Base-by-base conservation (phyloP, 140 eudicot species). In the Ambrosia hybrid region DNA sequence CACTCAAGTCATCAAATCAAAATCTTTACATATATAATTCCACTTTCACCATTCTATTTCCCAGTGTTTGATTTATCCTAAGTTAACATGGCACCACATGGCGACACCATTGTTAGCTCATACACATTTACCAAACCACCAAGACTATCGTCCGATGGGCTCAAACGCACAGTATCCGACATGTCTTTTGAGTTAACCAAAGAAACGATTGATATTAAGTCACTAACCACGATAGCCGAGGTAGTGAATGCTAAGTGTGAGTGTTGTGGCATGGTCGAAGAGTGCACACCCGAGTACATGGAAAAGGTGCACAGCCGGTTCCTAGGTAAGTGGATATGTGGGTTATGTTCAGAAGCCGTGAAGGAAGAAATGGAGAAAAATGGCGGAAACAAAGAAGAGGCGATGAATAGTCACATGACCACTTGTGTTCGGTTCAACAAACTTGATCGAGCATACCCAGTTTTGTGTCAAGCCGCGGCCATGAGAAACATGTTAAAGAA, bases 231-330 rank as follows among this genome's bases (percentile, higher is more conserved):
- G 4, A 79, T 90, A 15, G 76, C 91, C 0, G 98, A 93, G 70
- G 94, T 86, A 4, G 93, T 85, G 55, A 95, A 94, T 37, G 95
- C 89, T 10, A 86, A 82, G 77, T 94, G 99, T 56, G 99, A 90
- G 76, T 94, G 99, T 48, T 94, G 99, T 67, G 97, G 96, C 37
- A 88, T 94, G 94, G 46, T 78, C 10, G 99, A 94, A 53, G 99
- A 94, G 75, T 94, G 96, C 79, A 94, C 99, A 0, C 89, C 82
- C 0, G 90, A 90, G 65, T 94, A 94, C 85, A 89, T 94, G 80
- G 83, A 73, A 45, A 73, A 70, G 43, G 74, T 94, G 21, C 82
- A 91, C 3, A 87, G 73, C 13, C 84, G 79, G 68, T 90, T 70
- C 65, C 62, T 65, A 1, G 97, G 99, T 2, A 89, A 85, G 79